A percentile compares a stretch with the other conserved stretches of the same genome.
Evolutionary conservation across 495 filamentous ascomycete species (phyloP).

Genomic region (Aspergillus egyptiacus): DNA sequence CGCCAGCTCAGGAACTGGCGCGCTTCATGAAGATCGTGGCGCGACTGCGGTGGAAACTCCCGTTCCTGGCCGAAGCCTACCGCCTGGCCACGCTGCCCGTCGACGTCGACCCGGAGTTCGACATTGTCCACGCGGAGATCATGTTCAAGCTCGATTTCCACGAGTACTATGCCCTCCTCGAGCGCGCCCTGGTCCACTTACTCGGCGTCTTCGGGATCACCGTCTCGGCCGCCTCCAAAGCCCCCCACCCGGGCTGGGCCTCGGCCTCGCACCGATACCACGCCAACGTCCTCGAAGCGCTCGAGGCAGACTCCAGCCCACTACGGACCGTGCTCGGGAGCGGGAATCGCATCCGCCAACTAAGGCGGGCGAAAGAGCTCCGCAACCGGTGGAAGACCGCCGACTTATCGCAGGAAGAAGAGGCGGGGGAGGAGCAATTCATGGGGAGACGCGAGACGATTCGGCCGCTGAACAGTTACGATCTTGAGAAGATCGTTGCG

Average conservation of each 20-base stretch:
- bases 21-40: conserved; percentile 53
- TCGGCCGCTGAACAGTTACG: conserved; percentile 44
- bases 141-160: conserved; percentile 70
- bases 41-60: conserved; percentile 55
- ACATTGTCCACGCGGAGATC: conserved; percentile 42
- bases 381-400: conserved; percentile 64
- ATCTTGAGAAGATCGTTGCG: conserved; percentile 49
- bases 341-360: conserved; percentile 39
- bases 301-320: conserved; percentile 45
- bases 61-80: conserved; percentile 51
- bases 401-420: conserved; percentile 34
- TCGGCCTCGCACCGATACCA: conserved; percentile 52
- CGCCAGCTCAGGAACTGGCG: conserved; percentile 39
- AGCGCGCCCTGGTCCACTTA: conserved; percentile 57
- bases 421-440: conserved; percentile 18
- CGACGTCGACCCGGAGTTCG: conserved; percentile 9
- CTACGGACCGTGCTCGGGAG: conserved; percentile 45
- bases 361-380: conserved; percentile 57
- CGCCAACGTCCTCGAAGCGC: conserved; percentile 54
- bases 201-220: conserved; percentile 51
- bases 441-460: conserved; percentile 7
- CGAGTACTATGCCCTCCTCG: conserved; percentile 62
- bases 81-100: conserved; percentile 33
- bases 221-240: conserved; percentile 25
- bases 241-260: conserved; percentile 6